Evolutionary conservation across 331 rosid species (phyloP).

Genomic region (Cydonia oblonga): DNA sequence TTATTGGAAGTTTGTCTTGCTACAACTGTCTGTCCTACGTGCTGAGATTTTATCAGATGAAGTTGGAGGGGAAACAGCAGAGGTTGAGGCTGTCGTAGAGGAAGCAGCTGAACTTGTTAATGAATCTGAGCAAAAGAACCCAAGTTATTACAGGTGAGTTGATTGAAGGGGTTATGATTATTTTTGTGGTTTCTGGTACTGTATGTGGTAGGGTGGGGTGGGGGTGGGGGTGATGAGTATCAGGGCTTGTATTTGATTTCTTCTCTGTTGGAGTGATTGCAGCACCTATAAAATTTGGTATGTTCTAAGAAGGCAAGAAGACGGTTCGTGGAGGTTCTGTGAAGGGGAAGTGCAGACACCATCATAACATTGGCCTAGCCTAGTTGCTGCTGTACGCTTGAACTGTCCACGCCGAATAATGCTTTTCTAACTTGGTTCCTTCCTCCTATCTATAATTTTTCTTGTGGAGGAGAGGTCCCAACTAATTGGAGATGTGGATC

Average conservation of each 20-base stretch:
- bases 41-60: slow-evolving; percentile 69
- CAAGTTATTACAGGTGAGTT: slow-evolving; percentile 70
- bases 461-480: background rate
- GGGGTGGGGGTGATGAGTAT: too few species aligned
- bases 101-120: slow-evolving; percentile 94
- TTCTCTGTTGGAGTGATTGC: slow-evolving; percentile 19
- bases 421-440: background rate
- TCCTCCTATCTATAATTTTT: background rate
- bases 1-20: slow-evolving; percentile 84
- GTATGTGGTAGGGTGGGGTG: background rate
- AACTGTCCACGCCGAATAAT: background rate
- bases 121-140: slow-evolving; percentile 55
- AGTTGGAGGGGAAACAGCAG: slow-evolving; percentile 56
- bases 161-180: background rate
- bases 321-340: slow-evolving; percentile 95
- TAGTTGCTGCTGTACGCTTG: background rate
- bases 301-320: slow-evolving; percentile 59
- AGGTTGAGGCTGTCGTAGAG: slow-evolving; percentile 72
- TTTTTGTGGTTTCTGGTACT: background rate
- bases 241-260: background rate
- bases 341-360: slow-evolving; percentile 51
- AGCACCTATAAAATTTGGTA: slow-evolving; percentile 81
- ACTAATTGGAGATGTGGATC: background rate
- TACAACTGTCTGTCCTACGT: slow-evolving; percentile 62
- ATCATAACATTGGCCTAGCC: slow-evolving; percentile 14